Conservation (phyloP, 129 eudicot genomes). For the Artemisia argyi region DNA sequence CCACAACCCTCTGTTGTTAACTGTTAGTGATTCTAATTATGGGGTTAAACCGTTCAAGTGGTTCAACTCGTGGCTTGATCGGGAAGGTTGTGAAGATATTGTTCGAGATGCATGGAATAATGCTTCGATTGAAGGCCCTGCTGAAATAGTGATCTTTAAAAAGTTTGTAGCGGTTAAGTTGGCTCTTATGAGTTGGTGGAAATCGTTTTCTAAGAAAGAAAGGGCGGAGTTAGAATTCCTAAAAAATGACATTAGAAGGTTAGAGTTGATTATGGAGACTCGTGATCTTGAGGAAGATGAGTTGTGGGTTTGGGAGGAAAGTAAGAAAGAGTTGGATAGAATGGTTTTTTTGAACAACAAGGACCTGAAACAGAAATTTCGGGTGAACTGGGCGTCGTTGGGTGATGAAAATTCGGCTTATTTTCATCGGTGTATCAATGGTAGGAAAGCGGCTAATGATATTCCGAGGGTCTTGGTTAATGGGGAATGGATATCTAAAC, state of each 20-base stretch:
- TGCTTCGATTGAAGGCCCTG: background rate
- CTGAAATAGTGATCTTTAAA: background rate
- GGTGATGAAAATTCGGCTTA: background rate
- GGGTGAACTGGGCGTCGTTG: background rate
- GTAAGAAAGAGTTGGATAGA: conserved; percentile 3
- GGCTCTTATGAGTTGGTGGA: conserved; percentile 4
- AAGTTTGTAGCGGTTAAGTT: background rate
- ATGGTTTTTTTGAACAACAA: background rate
- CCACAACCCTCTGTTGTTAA: background rate
- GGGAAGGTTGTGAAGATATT: conserved; percentile 2
- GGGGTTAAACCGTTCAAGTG: conserved; percentile 8
- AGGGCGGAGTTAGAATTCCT: background rate
- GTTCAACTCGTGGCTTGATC: conserved; percentile 7
- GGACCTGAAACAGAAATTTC: conserved; percentile 1
- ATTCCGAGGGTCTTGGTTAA: background rate
- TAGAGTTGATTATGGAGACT: conserved; percentile 3
- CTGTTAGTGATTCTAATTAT: background rate
- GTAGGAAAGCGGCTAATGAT: background rate
- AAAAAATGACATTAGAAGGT: background rate
- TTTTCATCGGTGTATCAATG: background rate
- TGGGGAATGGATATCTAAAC: too few relatives aligned
- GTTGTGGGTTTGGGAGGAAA: background rate
- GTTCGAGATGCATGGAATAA: background rate
- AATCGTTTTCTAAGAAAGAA: background rate
- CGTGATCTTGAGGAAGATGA: background rate